These are phyloP conservation scores for Dipodascus albidus DNA, from an alignment of 805 yeast species.

Conservation along the genomic window DNA sequence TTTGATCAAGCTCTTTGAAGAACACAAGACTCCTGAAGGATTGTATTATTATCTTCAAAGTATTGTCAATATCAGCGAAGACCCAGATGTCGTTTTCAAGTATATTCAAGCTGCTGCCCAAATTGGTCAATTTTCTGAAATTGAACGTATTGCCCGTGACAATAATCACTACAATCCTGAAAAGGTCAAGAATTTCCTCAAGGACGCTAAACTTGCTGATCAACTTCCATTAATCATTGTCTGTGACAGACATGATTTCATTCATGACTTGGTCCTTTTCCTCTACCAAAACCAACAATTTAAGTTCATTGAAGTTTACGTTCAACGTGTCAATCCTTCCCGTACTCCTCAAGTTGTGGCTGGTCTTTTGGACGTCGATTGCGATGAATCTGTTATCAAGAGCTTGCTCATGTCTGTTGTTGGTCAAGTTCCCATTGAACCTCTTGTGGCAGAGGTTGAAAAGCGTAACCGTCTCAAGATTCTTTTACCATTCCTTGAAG, in stretches of 20 bases:
- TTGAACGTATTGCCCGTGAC: slow-evolving; percentile 90
- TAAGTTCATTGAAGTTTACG: slow-evolving; percentile 95
- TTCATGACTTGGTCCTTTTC: slow-evolving; percentile 87
- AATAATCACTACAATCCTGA: slow-evolving; percentile 93
- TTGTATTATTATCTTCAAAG: slow-evolving; percentile 87
- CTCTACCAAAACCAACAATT: slow-evolving; percentile 91
- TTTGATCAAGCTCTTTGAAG: slow-evolving; percentile 85
- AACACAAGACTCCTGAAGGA: slow-evolving; percentile 85
- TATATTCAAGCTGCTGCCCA: slow-evolving; percentile 91
- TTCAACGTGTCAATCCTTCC: slow-evolving; percentile 93
- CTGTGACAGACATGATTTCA: slow-evolving; percentile 83
- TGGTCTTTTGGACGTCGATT: slow-evolving; percentile 91
- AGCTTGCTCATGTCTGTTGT: slow-evolving; percentile 69
- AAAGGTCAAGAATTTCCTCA: slow-evolving; percentile 92
- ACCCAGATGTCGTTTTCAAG: slow-evolving; percentile 90
- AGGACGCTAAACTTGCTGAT: slow-evolving; percentile 87
- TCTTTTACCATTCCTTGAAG: slow-evolving; percentile 85
- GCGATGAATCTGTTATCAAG: slow-evolving; percentile 84
- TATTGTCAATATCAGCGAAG: slow-evolving; percentile 86
- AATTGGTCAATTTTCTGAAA: slow-evolving; percentile 82
- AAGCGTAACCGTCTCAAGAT: slow-evolving; percentile 90
- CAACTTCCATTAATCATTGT: slow-evolving; percentile 94
- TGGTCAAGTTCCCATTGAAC: slow-evolving; percentile 89
- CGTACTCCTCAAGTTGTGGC: slow-evolving; percentile 96
- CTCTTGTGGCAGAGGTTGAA: slow-evolving; percentile 88